These are phyloP conservation scores for Pseudogymnoascus sp. DNA, from an alignment of 2,329 filamentous ascomycete genomes.

Conservation along the genomic window DNA sequence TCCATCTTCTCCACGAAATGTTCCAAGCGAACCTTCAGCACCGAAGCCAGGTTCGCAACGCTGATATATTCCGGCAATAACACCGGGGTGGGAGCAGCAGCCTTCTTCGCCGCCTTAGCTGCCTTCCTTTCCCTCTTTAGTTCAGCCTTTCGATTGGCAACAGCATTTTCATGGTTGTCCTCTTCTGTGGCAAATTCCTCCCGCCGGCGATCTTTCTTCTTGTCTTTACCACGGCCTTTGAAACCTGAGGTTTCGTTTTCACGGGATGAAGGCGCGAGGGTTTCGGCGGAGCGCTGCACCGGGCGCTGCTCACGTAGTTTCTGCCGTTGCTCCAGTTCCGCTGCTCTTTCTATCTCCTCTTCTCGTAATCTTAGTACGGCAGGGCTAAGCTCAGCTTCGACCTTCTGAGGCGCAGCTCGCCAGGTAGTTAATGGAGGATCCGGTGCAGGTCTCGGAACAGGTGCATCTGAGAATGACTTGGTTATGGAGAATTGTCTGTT, in stretches of 20 bases:
- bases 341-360: not conserved
- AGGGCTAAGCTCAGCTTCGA: not conserved
- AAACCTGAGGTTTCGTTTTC: not conserved
- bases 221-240: slow-evolving; percentile 4
- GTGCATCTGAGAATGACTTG: not conserved
- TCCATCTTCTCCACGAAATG: slow-evolving; percentile 68
- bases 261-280: not conserved
- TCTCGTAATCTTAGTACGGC: not conserved
- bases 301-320: not conserved
- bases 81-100: slow-evolving; percentile 49
- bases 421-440: not conserved
- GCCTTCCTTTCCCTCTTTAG: slow-evolving; percentile 35
- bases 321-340: not conserved
- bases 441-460: not conserved
- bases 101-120: slow-evolving; percentile 30
- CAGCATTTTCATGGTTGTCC: slow-evolving; percentile 25
- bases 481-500: not conserved
- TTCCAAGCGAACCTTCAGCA: slow-evolving; percentile 61
- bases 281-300: not conserved
- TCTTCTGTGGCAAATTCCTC: slow-evolving; percentile 21
- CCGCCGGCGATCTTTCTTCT: slow-evolving; percentile 16
- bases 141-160: slow-evolving; percentile 24
- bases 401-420: not conserved
- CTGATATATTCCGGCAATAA: slow-evolving; percentile 86
- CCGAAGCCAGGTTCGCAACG: slow-evolving; percentile 69